Evolutionary conservation across 305 asterid genomes (phyloP), one percentile per base, ranked within the genome.

Genomic region (Solanum aculeatissimum): DNA sequence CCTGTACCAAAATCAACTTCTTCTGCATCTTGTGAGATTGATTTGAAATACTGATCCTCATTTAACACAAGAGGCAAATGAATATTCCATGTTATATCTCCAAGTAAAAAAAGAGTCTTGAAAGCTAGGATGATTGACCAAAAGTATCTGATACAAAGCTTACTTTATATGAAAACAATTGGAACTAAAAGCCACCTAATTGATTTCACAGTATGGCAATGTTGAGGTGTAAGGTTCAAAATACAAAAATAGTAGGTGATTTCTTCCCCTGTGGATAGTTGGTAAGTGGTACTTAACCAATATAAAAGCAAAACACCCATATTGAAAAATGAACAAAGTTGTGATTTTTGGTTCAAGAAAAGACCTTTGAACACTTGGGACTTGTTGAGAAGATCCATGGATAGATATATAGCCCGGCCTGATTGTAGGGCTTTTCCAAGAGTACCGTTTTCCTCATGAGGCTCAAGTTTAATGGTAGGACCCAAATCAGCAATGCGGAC

Each of bases 371-470:
- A 84, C 57, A 93, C 95, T 92, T 90, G 98, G 74, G 96, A 90
- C 89, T 93, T 95, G 86, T 95, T 93, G n/a, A 95, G 95, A 86
- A 96, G 99, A 92, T 96, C 98, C 10, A 94, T 91, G 43, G 93
- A 84, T 62, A 94, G 94, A 71, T 95, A 96, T 1, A 88, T 42
- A 72, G 98, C 98, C 14, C 91, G 91, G 81, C 95, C 96, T 5
- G 97, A 92, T 83, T 84, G 87, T 0, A 95, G 89, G 40, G 98
- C 96, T 84, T 90, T 90, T 29, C 94, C 96, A 19, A 96, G 95
- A 42, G 63, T 72, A 42, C 94, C 97, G 53, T 86, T 89, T 84
- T 93, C 96, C 89, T 95, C 99, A 16, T 91, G 87, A 3, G 91
- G 78, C 80, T 96, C 98, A 32, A 96, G 92, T 81, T 75, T 86